Base-by-base conservation (phyloP, 257 asterid species). In the Plantago major region DNA sequence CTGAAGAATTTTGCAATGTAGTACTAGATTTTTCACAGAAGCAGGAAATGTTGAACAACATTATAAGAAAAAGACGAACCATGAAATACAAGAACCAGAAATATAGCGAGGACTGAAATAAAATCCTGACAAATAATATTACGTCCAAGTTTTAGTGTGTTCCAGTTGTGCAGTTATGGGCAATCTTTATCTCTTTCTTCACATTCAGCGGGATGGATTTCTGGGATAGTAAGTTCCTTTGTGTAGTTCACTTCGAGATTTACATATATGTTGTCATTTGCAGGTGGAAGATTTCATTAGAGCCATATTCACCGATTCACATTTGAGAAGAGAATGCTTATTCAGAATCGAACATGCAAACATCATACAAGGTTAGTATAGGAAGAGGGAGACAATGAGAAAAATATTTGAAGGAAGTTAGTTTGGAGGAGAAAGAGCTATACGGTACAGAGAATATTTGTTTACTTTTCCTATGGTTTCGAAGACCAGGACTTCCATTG, bases 281-380 rank as follows among this genome's bases (percentile, higher is more conserved):
- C 87, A 93, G 97, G 85, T 93, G 62, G 81, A 83, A 78, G 87
- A 87, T 72, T 93, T 93, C 72, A 80, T 93, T 62, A 71, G 81
- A 78, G 96, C 99, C 71, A 89, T 93, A 79, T 89, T 87, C 72
- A 71, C 96, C 28, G 91, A 89, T 75, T 87, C 99, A 45, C 89
- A 95, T 48, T 64, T 93, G 80, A 79, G 99, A 72, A 89, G 74
- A 79, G 95, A 89, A 71, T 89, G 94, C 84, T 71, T 93, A 66
- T 72, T 76, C 67, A 83, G 91, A 76, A 81, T 93, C 50, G 87
- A 76, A 61, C 71, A 76, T 64, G 49, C 71, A 2, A 53, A 62
- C 65, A 4, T 55, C 12, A 11, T 69, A 69, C 58, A 38, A 66
- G 42, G 56, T 19, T 38, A 52, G 53, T 33, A 37, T 56, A 22